Evolutionary conservation across 1,139 yeast species (phyloP), one percentile per base, ranked within the genome.

Genomic region (Debaryomycetaceae sp.): DNA sequence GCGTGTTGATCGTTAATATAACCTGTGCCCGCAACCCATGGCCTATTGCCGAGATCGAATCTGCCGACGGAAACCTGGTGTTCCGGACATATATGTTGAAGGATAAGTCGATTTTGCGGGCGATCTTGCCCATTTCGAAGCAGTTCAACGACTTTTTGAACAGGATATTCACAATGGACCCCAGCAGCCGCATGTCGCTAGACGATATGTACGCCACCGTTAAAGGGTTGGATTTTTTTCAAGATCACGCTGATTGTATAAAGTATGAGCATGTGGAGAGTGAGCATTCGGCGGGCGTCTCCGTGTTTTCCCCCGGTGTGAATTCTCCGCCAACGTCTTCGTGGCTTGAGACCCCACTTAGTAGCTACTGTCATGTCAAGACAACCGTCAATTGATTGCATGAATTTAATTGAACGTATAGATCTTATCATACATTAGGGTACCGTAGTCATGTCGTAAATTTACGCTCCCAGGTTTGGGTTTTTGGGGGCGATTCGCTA

Each of bases 1-100:
- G 93, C 3, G 80, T 88, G 18, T 78, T 88, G 21, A 63, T 88
- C 36, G 76, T 88, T 40, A 88, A 88, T 50, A 65, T 88, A 31
- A 71, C 85, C 10, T 84, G 95, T 45, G 79, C 86, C 27, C 71
- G 95, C 51, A 88, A 88, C 49, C 96, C 96, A 13, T 88, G 96
- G 96, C 75, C 86, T 34, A 76, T 80, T 43, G 95, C 96, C 4
- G 71, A 82, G 32, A 58, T 74, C 23, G 53, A 55, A 5, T 73
- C 72, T 27, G 84, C 79, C 46, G 55, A 61, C 18, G 72, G 78
- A 44, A 66, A 71, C 9, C 56, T 56, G 13, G 74, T 83, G 12
- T 66, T 85, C 40, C 58, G 63, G 48, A 72, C 70, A 41, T 65
- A 62, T 38, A 53, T 61, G 25, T 42, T 60, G 29, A 51, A 61